A percentile compares a stretch with the other conserved stretches of the same genome.
Conservation (phyloP, 768 basidiomycete species). For the Antrodiella citrinella region DNA sequence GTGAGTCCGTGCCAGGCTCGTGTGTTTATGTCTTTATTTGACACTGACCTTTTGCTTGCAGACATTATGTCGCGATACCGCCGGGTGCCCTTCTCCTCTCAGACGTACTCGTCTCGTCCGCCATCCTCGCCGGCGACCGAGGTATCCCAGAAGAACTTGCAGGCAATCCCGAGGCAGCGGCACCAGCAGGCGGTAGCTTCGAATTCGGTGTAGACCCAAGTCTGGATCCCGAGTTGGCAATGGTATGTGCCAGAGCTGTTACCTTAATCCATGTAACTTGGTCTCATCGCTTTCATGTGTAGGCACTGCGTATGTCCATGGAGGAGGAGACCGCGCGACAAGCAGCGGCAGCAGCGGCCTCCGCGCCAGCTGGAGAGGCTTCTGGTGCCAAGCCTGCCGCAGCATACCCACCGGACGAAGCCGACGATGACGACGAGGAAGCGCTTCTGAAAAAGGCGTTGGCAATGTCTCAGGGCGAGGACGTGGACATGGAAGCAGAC, state of each 20-base stretch:
- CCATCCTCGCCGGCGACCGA: conserved; percentile 76
- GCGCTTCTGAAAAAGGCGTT: conserved; percentile 69
- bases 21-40: background rate
- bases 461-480: conserved; percentile 58
- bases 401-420: conserved; percentile 21
- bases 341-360: conserved; percentile 37
- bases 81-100: conserved; percentile 78
- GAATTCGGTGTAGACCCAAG: conserved; percentile 93
- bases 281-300: conserved; percentile 1
- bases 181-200: conserved; percentile 41
- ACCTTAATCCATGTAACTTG: background rate
- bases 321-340: conserved; percentile 86
- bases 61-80: conserved; percentile 75
- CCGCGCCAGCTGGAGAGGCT: conserved; percentile 22
- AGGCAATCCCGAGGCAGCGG: conserved; percentile 34
- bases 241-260: conserved; percentile 65
- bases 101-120: conserved; percentile 71
- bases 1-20: conserved; percentile 43
- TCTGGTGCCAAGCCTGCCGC: conserved; percentile 24
- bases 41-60: conserved; percentile 19
- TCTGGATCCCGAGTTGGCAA: conserved; percentile 92
- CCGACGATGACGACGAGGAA: conserved; percentile 70
- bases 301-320: conserved; percentile 97
- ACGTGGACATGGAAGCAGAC: conserved; percentile 29
- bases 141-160: conserved; percentile 59